phyloP scores from a whole-genome alignment of 208 protist genomes.

The Porcisia deanei region DNA sequence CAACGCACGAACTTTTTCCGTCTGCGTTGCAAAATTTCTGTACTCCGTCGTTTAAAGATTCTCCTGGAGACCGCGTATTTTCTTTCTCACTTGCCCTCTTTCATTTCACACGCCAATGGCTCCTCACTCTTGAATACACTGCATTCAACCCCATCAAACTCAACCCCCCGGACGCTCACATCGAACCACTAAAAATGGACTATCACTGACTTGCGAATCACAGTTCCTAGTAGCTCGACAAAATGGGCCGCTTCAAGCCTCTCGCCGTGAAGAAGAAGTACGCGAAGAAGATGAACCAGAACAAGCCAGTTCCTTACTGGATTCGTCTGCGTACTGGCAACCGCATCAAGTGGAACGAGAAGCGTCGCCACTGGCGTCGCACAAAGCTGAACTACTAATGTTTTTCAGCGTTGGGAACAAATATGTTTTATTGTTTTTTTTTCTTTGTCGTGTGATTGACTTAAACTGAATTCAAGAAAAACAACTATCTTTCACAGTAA shows the following conservation, averaged over 20 bases:
- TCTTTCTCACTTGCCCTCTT: not conserved
- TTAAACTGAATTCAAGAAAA: not conserved
- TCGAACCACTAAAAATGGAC: not conserved
- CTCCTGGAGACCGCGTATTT: too few species aligned
- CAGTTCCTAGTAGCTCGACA: conserved; percentile 21
- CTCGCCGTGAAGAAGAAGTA: conserved; percentile 94
- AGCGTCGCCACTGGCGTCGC: conserved; percentile 95
- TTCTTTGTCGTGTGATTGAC: conserved; percentile 1
- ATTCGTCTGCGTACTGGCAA: conserved; percentile 92
- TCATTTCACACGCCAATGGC: not conserved
- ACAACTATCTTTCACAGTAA: not conserved
- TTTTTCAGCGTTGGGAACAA: conserved; percentile 9
- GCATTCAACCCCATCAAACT: not conserved
- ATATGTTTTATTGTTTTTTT: conserved; percentile 9
- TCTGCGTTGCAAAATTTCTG: not conserved
- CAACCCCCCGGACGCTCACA: not conserved
- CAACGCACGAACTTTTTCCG: not conserved
- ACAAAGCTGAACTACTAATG: conserved; percentile 94
- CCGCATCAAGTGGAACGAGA: conserved; percentile 94
- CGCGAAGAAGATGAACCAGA: conserved; percentile 94
- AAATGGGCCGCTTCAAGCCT: conserved; percentile 91
- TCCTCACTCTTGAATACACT: not conserved
- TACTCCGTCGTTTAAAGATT: not conserved
- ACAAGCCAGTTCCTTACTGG: conserved; percentile 94
- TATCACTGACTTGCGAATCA: not conserved